A percentile compares a stretch with the other conserved stretches of the same genome.
Conservation (phyloP, 257 asterid species). For the Solanum clarkiae region DNA sequence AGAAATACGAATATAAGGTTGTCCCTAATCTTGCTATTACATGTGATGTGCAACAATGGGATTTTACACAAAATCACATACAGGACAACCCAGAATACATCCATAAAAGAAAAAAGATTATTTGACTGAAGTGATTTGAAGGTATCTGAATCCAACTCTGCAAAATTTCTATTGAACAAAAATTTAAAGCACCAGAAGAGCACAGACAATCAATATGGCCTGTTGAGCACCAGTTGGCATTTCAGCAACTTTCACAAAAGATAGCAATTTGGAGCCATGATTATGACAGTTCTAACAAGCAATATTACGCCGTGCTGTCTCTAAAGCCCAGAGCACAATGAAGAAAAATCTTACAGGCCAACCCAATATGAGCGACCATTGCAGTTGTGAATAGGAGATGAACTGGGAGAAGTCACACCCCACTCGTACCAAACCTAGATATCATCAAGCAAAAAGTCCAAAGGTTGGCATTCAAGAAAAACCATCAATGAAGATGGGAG, state of each 20-base stretch:
- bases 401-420: conserved; percentile 64
- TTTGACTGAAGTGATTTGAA: neutral
- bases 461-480: neutral
- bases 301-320: neutral
- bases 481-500: neutral
- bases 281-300: neutral
- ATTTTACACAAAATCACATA: neutral
- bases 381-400: conserved; percentile 75
- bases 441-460: neutral
- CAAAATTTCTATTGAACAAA: neutral
- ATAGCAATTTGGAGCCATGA: neutral
- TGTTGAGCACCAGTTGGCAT: neutral
- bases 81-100: neutral
- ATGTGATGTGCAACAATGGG: neutral
- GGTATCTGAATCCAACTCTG: neutral
- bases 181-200: neutral
- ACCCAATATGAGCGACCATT: conserved; percentile 97
- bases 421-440: conserved; percentile 96
- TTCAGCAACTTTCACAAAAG: neutral
- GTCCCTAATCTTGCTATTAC: neutral
- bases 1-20: neutral
- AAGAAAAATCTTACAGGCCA: conserved; percentile 35
- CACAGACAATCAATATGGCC: neutral
- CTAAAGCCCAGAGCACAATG: neutral
- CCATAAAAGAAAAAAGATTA: neutral